These are phyloP conservation scores for Hypomyces rosellus DNA, from an alignment of 2,329 filamentous ascomycete species.

Conservation along the genomic window DNA sequence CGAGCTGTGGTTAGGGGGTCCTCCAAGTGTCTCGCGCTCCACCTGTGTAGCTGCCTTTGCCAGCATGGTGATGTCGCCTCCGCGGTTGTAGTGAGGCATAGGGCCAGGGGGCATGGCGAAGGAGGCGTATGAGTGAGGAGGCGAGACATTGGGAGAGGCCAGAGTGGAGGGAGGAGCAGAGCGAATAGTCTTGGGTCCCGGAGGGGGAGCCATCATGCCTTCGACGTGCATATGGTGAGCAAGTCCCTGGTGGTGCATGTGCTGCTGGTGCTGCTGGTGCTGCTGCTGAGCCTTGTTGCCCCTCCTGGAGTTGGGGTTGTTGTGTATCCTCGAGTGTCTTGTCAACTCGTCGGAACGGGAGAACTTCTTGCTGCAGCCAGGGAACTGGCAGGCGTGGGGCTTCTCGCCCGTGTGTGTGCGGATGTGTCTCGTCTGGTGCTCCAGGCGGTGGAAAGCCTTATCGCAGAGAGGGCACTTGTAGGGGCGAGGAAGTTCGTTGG, in stretches of 20 bases:
- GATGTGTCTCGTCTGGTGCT: slow-evolving; percentile 89
- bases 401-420: slow-evolving; percentile 97
- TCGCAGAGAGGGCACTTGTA: slow-evolving; percentile 99
- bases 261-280: slow-evolving; percentile 28
- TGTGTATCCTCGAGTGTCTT: slow-evolving; percentile 95
- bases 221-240: slow-evolving; percentile 43
- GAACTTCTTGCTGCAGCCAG: slow-evolving; percentile 95
- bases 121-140: slow-evolving; percentile 79
- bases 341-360: slow-evolving; percentile 95
- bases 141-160: slow-evolving; percentile 91
- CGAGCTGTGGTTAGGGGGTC: slow-evolving; percentile 35
- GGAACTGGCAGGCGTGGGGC: slow-evolving; percentile 91
- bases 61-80: slow-evolving; percentile 52
- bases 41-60: slow-evolving; percentile 56
- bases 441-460: slow-evolving; percentile 95
- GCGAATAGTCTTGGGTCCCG: slow-evolving; percentile 69
- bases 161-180: slow-evolving; percentile 83
- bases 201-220: slow-evolving; percentile 73
- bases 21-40: slow-evolving; percentile 49
- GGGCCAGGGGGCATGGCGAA: slow-evolving; percentile 48
- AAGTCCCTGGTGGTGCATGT: slow-evolving; percentile 32
- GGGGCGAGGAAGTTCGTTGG: slow-evolving; percentile 75
- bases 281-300: slow-evolving; percentile 69
- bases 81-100: slow-evolving; percentile 45
- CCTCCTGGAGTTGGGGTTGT: slow-evolving; percentile 92